Percentiles rank a stretch among this genome's conserved stretches.
Evolutionary conservation across 768 basidiomycete species (phyloP).

Genomic region (Cystoderma amianthinum): DNA sequence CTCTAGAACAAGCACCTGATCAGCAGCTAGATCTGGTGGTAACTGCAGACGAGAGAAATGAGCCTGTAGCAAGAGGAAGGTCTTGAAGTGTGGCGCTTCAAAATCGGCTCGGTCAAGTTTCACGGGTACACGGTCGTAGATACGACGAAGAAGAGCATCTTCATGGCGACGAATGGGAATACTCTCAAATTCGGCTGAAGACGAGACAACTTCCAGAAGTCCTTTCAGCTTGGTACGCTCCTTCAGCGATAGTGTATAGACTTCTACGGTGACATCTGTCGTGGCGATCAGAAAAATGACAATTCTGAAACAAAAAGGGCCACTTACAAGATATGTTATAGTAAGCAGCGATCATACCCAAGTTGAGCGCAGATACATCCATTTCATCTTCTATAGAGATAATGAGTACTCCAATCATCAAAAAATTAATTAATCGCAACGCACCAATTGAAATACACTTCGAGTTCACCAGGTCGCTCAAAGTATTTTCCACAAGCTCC

Average conservation of each 20-base stretch:
- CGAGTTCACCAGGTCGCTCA: conserved; percentile 87
- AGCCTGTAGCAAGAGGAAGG: conserved; percentile 92
- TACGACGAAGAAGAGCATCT: conserved; percentile 73
- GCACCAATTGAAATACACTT: conserved; percentile 89
- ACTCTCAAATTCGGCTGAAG: conserved; percentile 92
- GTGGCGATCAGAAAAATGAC: conserved; percentile 8
- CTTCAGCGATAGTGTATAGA: conserved; percentile 91
- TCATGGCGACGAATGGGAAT: conserved; percentile 96
- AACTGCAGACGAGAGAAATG: conserved; percentile 93
- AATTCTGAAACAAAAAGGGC: neutral
- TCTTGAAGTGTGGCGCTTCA: conserved; percentile 96
- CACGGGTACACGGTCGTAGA: conserved; percentile 96
- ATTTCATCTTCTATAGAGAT: conserved; percentile 73
- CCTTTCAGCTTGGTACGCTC: conserved; percentile 97
- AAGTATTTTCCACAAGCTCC: conserved; percentile 89
- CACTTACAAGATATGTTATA: conserved; percentile 86
- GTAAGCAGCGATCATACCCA: conserved; percentile 98
- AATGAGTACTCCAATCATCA: neutral
- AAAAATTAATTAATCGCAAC: conserved; percentile 7
- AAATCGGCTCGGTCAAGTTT: conserved; percentile 81
- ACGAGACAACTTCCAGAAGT: conserved; percentile 92
- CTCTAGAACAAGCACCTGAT: conserved; percentile 81
- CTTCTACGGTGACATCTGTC: conserved; percentile 91
- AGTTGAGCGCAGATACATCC: conserved; percentile 85
- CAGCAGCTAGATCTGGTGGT: conserved; percentile 89